Evolutionary conservation across 805 yeast species (phyloP), one percentile per base, ranked within the genome.

Genomic region (Spathaspora boniae): DNA sequence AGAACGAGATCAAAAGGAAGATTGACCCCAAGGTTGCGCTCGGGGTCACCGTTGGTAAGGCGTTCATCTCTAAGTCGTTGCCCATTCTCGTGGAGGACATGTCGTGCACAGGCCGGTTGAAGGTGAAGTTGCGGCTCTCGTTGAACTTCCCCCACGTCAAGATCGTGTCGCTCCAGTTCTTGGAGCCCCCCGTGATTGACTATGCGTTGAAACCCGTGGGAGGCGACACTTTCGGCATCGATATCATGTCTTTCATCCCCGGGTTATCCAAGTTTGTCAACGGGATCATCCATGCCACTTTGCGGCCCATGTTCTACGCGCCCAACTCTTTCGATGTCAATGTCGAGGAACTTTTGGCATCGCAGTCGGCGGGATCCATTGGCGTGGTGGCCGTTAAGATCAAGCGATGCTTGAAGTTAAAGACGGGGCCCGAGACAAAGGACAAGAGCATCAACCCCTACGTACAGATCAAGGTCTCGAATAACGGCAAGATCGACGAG

Each of bases 171-270:
- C 65, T 84, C 37, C 82, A 80, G 43, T 76, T 85, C 49, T 64
- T 85, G 50, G 91, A 84, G 55, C 82, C 91, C 14, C 93, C 93
- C 25, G 68, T 72, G 20, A 82, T 85, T 51, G 89, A 82, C 53
- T 85, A 83, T 55, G 82, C 79, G 15, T 73, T 85, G 66, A 85
- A 85, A 54, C 95, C 95, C 7, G 82, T 85, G 35, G 93, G 93
- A 56, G 93, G 94, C 62, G 91, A 85, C 54, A 80, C 89, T n/a
- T 71, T 85, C 41, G 95, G 95, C 42, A 53, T 85, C 29, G 95
- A 85, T 62, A 75, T 85, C 47, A 85, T 85, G 94, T 79, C 89
- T 3, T 70, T 84, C 47, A 72, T 85, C 44, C 95, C 95, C 4
- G 93, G 93, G 43, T 74, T 85, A 52, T 72, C 86, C 16, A 66